Conservation (phyloP, 495 filamentous ascomycete genomes). For the Aspergillus leporis region DNA sequence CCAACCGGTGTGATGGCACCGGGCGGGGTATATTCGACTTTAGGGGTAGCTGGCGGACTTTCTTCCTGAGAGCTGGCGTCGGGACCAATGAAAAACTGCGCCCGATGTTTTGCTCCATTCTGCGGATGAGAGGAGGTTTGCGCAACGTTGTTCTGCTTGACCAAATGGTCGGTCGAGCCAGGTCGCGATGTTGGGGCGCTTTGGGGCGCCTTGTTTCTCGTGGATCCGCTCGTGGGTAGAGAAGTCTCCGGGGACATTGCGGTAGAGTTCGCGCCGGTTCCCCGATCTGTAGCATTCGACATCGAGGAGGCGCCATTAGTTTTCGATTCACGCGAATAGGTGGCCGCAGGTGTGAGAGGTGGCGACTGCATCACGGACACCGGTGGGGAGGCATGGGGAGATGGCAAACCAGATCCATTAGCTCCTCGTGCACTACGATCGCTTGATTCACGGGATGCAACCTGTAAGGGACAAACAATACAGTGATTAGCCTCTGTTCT, state of each 20-base stretch:
- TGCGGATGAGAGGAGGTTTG: slow-evolving; percentile 39
- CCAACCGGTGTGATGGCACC: slow-evolving; percentile 75
- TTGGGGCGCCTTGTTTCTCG: slow-evolving; percentile 29
- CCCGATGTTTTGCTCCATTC: slow-evolving; percentile 56
- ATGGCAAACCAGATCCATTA: slow-evolving; percentile 40
- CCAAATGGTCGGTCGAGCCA: slow-evolving; percentile 44
- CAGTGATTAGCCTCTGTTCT: slow-evolving; percentile 17
- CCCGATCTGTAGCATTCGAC: slow-evolving; percentile 30
- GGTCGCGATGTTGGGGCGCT: slow-evolving; percentile 48
- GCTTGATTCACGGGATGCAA: slow-evolving; percentile 50
- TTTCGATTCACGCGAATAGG: slow-evolving; percentile 54
- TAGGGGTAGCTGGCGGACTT: slow-evolving; percentile 57
- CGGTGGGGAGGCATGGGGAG: slow-evolving; percentile 49
- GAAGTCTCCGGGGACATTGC: slow-evolving; percentile 53
- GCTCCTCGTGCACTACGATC: slow-evolving; percentile 41
- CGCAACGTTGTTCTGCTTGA: slow-evolving; percentile 35
- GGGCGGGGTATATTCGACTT: slow-evolving; percentile 55
- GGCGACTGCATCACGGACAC: slow-evolving; percentile 77
- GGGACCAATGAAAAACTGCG: slow-evolving; percentile 74
- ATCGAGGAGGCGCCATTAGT: slow-evolving; percentile 28
- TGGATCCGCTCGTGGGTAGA: slow-evolving; percentile 33
- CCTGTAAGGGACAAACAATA: slow-evolving; percentile 29
- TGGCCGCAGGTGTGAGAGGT: slow-evolving; percentile 83
- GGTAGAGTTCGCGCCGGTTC: slow-evolving; percentile 67
- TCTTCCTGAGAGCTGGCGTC: slow-evolving; percentile 53